Conservation (phyloP, 495 filamentous ascomycete species). For the Talaromyces wortmannii region DNA sequence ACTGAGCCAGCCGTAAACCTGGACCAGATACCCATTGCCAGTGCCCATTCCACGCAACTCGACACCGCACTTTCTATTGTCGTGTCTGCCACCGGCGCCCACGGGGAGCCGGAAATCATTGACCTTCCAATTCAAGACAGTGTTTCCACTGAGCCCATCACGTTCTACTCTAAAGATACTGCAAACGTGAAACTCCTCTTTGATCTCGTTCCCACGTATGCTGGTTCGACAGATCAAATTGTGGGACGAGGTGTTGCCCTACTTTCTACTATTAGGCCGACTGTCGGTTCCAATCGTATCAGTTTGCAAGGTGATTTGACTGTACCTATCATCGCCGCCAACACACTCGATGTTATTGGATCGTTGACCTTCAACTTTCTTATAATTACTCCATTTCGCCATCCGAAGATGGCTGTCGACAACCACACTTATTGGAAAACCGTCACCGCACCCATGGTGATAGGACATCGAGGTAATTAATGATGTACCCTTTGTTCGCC, state of each 20-base stretch:
- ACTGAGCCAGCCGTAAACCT: constrained; percentile 72
- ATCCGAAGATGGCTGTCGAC: constrained; percentile 87
- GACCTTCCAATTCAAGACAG: constrained; percentile 93
- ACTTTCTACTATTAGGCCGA: constrained; percentile 75
- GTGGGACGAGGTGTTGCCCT: constrained; percentile 90
- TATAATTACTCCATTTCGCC: constrained; percentile 88
- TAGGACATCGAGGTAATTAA: constrained; percentile 69
- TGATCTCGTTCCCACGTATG: constrained; percentile 95
- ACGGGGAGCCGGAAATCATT: constrained; percentile 79
- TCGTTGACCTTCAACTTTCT: constrained; percentile 94
- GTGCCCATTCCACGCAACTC: constrained; percentile 85
- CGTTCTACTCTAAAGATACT: constrained; percentile 72
- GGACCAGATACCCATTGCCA: constrained; percentile 78
- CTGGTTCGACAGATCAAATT: constrained; percentile 78
- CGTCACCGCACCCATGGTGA: constrained; percentile 75
- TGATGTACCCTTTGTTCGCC: neutral
- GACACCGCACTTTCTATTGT: constrained; percentile 91
- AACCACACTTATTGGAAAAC: constrained; percentile 95
- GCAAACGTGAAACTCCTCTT: constrained; percentile 84
- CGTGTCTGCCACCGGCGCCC: constrained; percentile 81
- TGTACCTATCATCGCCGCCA: constrained; percentile 78
- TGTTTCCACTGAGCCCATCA: constrained; percentile 84
- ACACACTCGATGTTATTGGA: constrained; percentile 84
- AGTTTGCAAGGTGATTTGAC: constrained; percentile 89
- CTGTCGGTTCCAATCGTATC: constrained; percentile 71